A percentile compares a stretch with the other conserved stretches of the same genome.
phyloP scores from a whole-genome alignment of 148 eudicot genomes.

The Rhododendron molle region DNA sequence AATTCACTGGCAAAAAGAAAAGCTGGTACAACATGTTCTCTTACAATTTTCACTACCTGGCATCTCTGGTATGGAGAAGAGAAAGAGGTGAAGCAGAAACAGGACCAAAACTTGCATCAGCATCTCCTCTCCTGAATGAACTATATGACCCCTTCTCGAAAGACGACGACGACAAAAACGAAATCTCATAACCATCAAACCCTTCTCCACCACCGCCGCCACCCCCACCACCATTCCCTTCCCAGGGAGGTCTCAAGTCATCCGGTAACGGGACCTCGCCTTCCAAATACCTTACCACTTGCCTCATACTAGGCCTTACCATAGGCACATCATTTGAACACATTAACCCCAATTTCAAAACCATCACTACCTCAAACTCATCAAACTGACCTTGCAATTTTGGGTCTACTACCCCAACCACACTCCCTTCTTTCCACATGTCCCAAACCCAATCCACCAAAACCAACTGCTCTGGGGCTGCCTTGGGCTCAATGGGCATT shows the following conservation, averaged over 20 bases:
- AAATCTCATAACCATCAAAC: not conserved
- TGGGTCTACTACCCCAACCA: slow-evolving; percentile 29
- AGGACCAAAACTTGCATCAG: slow-evolving; percentile 4
- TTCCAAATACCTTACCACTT: slow-evolving; percentile 26
- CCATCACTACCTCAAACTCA: slow-evolving; percentile 23
- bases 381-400: slow-evolving; percentile 24
- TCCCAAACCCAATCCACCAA: slow-evolving; percentile 31
- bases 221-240: not conserved
- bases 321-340: slow-evolving; percentile 26
- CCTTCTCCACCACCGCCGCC: not conserved
- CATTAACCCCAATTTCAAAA: slow-evolving; percentile 36
- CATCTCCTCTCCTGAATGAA: not conserved
- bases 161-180: not conserved
- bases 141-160: not conserved
- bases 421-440: slow-evolving; percentile 16
- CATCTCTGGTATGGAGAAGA: not conserved
- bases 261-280: slow-evolving; percentile 2
- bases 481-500: slow-evolving; percentile 33
- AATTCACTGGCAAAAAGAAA: not conserved
- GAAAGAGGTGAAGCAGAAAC: slow-evolving; percentile 17
- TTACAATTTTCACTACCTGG: not conserved
- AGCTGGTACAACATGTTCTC: not conserved
- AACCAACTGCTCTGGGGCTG: slow-evolving; percentile 25
- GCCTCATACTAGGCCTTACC: slow-evolving; percentile 38
- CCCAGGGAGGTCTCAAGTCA: not conserved